Evolutionary conservation across 2,329 filamentous ascomycete genomes (phyloP).

Genomic region (Colletotrichum sp.): DNA sequence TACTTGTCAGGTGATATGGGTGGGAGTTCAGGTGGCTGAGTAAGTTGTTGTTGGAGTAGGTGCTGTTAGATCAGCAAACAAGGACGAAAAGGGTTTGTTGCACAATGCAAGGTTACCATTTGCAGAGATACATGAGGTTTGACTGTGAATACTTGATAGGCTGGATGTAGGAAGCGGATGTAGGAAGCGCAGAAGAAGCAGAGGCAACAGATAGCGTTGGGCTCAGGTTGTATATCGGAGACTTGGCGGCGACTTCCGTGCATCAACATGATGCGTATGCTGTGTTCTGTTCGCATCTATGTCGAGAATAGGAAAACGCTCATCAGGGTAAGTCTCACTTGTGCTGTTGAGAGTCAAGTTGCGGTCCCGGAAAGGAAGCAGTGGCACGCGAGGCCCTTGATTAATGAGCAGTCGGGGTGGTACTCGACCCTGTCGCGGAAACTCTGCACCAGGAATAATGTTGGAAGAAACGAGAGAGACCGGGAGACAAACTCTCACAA

Average conservation of each 20-base stretch:
- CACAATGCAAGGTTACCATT: neutral
- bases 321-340: neutral
- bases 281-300: neutral
- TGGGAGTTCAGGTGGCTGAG: neutral
- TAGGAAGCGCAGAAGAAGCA: neutral
- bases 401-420: neutral
- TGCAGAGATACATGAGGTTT: neutral
- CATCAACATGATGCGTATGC: neutral
- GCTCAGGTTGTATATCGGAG: neutral
- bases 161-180: neutral
- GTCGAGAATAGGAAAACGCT: neutral
- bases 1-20: neutral
- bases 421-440: neutral
- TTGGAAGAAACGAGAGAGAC: neutral
- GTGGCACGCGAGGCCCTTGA: neutral
- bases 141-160: neutral
- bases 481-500: neutral
- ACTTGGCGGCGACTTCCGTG: neutral
- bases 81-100: neutral
- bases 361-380: neutral
- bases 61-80: neutral
- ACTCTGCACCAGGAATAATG: neutral
- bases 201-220: neutral
- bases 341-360: neutral
- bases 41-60: neutral